These are phyloP conservation scores for Penicillium expansum DNA, from an alignment of 2,329 filamentous ascomycete species.

Conservation along the genomic window DNA sequence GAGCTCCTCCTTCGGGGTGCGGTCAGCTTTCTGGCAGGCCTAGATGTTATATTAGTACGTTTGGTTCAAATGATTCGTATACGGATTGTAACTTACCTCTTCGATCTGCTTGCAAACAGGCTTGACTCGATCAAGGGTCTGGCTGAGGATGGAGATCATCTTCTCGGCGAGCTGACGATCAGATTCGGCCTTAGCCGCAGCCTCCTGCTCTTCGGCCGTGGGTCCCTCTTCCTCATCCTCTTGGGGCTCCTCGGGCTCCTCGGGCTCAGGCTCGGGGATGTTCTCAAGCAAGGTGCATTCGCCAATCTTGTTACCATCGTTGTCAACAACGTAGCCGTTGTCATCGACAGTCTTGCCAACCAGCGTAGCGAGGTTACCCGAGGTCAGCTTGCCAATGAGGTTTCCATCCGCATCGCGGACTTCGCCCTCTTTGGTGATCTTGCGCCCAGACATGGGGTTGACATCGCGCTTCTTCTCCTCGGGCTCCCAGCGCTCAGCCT, in stretches of 20 bases:
- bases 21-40: conserved; percentile 77
- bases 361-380: conserved; percentile 43
- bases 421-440: conserved; percentile 53
- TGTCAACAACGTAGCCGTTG: conserved; percentile 56
- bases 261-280: conserved; percentile 47
- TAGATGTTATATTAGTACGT: conserved; percentile 33
- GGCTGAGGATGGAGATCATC: conserved; percentile 69
- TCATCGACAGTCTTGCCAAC: conserved; percentile 47
- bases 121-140: conserved; percentile 78
- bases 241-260: conserved; percentile 49
- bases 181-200: conserved; percentile 60
- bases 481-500: conserved; percentile 66
- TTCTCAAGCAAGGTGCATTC: conserved; percentile 62
- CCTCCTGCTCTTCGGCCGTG: conserved; percentile 48
- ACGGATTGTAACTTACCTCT: conserved; percentile 54
- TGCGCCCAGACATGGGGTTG: conserved; percentile 58
- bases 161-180: conserved; percentile 75
- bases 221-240: conserved; percentile 42
- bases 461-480: conserved; percentile 54
- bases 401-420: conserved; percentile 47
- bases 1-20: conserved; percentile 77
- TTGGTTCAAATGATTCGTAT: neutral
- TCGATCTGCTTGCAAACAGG: conserved; percentile 85
- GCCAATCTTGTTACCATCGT: conserved; percentile 62
- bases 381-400: conserved; percentile 46